These are phyloP conservation scores for Thelephora terrestris DNA, from an alignment of 1,284 basidiomycete genomes.

Conservation along the genomic window DNA sequence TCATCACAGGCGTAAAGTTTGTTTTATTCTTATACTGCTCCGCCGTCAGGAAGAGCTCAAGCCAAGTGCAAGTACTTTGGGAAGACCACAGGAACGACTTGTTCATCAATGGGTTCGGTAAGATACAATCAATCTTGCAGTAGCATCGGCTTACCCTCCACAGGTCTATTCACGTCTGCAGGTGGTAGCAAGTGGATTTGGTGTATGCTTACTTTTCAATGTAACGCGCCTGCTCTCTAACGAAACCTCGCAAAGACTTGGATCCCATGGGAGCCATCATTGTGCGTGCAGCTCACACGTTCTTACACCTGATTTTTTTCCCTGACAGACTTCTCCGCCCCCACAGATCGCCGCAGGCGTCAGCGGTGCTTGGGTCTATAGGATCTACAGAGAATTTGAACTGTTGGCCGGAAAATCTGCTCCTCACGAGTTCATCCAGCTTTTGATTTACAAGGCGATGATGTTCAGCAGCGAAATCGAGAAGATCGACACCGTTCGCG, in stretches of 20 bases:
- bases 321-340: not conserved
- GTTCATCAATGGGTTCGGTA: conserved; percentile 73
- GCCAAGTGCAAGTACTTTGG: conserved; percentile 90
- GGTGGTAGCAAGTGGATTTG: conserved; percentile 82
- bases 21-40: conserved; percentile 82
- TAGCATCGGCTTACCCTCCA: conserved; percentile 18
- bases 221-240: not conserved
- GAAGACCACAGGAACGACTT: conserved; percentile 92
- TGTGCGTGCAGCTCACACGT: conserved; percentile 31
- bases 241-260: conserved; percentile 35
- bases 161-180: conserved; percentile 83
- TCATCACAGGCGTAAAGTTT: conserved; percentile 64
- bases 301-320: not conserved
- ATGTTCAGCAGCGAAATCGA: conserved; percentile 84
- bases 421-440: conserved; percentile 81
- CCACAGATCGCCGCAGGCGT: conserved; percentile 69
- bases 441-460: conserved; percentile 88
- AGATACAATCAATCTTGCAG: conserved; percentile 9
- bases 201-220: conserved; percentile 42
- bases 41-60: conserved; percentile 68
- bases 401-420: conserved; percentile 88
- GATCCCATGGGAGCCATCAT: conserved; percentile 77
- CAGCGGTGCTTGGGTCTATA: conserved; percentile 72
- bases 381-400: conserved; percentile 75
- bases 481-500: conserved; percentile 81